Evolutionary conservation across 306 rosid genomes (phyloP).

Genomic region (Arachis stenosperma): DNA sequence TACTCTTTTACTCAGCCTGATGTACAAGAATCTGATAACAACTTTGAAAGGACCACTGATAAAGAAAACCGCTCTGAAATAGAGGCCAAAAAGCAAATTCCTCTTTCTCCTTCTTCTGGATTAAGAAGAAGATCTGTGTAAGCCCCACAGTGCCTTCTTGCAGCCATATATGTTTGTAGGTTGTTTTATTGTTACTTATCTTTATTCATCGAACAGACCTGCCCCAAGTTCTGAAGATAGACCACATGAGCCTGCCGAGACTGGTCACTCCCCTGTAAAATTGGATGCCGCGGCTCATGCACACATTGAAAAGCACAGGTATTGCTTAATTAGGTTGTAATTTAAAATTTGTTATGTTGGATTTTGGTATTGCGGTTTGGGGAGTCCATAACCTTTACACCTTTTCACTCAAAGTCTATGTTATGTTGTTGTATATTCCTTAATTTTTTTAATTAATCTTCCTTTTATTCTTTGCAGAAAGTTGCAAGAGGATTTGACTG

Average conservation of each 20-base stretch:
- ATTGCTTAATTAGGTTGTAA: constrained; percentile 24
- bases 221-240: constrained; percentile 53
- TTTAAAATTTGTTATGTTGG: constrained; percentile 26
- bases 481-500: constrained; percentile 96
- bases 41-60: constrained; percentile 42
- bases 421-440: not conserved
- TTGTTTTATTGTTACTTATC: constrained; percentile 36
- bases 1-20: constrained; percentile 54
- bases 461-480: constrained; percentile 47
- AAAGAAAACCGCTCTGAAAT: constrained; percentile 52
- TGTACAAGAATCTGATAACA: constrained; percentile 50
- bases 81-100: constrained; percentile 48
- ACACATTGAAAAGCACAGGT: constrained; percentile 88
- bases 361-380: constrained; percentile 20
- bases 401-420: no score
- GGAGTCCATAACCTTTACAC: not conserved
- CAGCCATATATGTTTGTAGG: constrained; percentile 30
- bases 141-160: constrained; percentile 35
- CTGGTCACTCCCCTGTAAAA: constrained; percentile 63
- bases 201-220: constrained; percentile 56
- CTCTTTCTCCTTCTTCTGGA: constrained; percentile 55
- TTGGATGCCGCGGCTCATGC: constrained; percentile 72
- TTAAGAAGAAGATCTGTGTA: constrained; percentile 83
- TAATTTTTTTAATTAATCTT: not conserved
- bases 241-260: constrained; percentile 50